Conservation (phyloP, 345 rosid genomes). For the Nasturtium officinale region DNA sequence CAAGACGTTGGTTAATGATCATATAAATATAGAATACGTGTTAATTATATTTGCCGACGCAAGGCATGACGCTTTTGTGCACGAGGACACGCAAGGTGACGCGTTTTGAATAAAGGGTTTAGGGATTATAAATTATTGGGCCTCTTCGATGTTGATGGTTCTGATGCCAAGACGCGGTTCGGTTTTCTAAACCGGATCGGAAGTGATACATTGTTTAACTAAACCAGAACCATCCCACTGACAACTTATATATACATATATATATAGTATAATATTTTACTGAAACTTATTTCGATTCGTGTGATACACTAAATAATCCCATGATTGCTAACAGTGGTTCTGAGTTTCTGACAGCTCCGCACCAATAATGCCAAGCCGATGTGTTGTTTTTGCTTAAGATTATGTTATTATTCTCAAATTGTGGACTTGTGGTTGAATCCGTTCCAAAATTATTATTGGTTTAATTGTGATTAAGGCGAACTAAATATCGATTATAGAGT, state of each 20-base stretch:
- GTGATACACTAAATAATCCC: background rate
- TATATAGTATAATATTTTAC: background rate
- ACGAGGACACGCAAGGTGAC: slow-evolving; percentile 11
- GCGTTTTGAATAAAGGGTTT: slow-evolving; percentile 16
- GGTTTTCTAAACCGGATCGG: slow-evolving; percentile 34
- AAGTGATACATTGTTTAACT: background rate
- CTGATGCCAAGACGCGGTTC: slow-evolving; percentile 39
- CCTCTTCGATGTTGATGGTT: slow-evolving; percentile 15
- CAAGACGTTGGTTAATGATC: background rate
- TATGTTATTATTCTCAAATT: background rate
- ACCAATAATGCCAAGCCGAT: background rate
- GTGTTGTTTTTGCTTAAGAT: background rate
- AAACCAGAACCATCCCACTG: background rate
- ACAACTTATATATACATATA: background rate
- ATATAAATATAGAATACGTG: background rate
- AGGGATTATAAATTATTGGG: background rate
- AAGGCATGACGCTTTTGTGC: slow-evolving; percentile 35
- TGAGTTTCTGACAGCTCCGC: background rate
- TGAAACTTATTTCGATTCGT: background rate
- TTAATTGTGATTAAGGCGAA: background rate
- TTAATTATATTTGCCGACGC: slow-evolving; percentile 22
- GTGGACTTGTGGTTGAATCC: background rate
- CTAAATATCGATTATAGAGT: background rate
- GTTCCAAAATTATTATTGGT: background rate
- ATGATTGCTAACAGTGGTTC: background rate